Base-by-base conservation (phyloP, 1,284 basidiomycete species). In the Schizopora paradoxa region DNA sequence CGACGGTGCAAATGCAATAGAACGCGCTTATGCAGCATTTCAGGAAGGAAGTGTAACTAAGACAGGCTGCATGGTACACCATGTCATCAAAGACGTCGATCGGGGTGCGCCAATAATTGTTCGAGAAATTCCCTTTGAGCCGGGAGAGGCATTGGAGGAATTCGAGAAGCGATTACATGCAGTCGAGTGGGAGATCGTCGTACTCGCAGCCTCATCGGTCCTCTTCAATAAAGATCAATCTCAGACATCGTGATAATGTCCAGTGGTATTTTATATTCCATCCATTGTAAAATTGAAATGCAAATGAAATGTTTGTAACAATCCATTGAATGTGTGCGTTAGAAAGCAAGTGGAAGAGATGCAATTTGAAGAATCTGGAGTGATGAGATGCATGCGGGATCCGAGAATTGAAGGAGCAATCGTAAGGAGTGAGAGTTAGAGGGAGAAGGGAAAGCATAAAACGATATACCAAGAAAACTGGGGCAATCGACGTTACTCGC, bases 11-110 rank as follows among this genome's bases (percentile, higher is more conserved):
- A 76, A 89, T 58, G 93, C 94, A 1, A 91, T 98, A 47, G 79
- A 86, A 48, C 73, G 95, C 18, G 91, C 93, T 2, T 94, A 82
- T 60, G 90, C 91, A 52, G 93, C 93, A 1, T 95, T 86, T 62
- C 75, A 89, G 58, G 76, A 73, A 48, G 91, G 90, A 3, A 83
- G 91, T 59, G 81, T 93, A 43, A 67, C 70, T 28, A 68, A 74
- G 45, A 86, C 90, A 0, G 95, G 95, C 0, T 84, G 81, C 3
- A 99, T 99, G 95, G 85, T 98, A 0, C 95, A 99, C 66, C 77
- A 85, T 27, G 95, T 98, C 11, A 84, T 98, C 25, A 85, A 84
- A 51, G 91, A 95, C 60, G 93, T 99, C 8, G 96, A 99, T 65
- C 77, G 84, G 5, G 96, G 95, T 1, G 82, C 88, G 58, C 93